Conservation (phyloP, 768 basidiomycete species). For the Mycena chlorophos region DNA sequence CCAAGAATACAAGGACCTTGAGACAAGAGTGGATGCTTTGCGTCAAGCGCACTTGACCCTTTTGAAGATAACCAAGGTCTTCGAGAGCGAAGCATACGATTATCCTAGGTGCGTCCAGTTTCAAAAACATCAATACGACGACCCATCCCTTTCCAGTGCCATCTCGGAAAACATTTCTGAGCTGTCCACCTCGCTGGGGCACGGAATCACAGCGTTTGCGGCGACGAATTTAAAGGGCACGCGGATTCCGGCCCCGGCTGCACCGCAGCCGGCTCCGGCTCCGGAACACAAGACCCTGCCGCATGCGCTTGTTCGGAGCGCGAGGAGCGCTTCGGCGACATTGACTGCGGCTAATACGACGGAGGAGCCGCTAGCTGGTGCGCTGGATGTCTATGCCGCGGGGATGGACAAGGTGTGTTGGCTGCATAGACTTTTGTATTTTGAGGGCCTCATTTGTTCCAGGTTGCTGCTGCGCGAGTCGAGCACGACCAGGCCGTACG, state of each 20-base stretch:
- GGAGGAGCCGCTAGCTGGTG: conserved; percentile 67
- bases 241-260: conserved; percentile 63
- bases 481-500: conserved; percentile 71
- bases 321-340: conserved; percentile 55
- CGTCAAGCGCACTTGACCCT: conserved; percentile 72
- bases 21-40: conserved; percentile 91
- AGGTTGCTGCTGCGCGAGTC: conserved; percentile 71
- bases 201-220: conserved; percentile 81
- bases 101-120: too few species aligned
- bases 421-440: too few species aligned
- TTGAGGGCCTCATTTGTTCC: too few species aligned
- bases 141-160: too few species aligned
- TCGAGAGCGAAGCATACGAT: conserved; percentile 85
- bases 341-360: conserved; percentile 44
- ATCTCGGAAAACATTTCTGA: conserved; percentile 81
- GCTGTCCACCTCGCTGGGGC: conserved; percentile 69
- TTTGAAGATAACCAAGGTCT: conserved; percentile 87
- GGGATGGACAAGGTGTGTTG: conserved; percentile 90
- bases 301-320: conserved; percentile 85
- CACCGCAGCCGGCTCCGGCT: conserved; percentile 55
- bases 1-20: conserved; percentile 96
- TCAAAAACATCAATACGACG: too few species aligned
- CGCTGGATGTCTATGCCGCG: conserved; percentile 70
- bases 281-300: conserved; percentile 95
- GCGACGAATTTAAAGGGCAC: conserved; percentile 87